A percentile compares a stretch with the other conserved stretches of the same genome.
phyloP scores from a whole-genome alignment of 805 yeast genomes.

The Candida dajiaensis region DNA sequence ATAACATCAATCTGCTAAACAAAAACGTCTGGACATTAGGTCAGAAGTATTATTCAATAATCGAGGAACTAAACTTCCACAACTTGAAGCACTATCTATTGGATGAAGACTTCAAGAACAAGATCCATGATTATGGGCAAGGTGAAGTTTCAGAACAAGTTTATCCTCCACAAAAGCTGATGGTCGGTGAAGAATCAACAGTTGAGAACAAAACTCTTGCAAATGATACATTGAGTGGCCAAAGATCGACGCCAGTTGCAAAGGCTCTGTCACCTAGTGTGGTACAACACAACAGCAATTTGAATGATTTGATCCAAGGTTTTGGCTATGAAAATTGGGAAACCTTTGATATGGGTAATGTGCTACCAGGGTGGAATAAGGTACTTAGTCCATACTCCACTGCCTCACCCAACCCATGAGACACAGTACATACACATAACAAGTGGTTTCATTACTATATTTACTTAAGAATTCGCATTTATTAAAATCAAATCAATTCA shows the following conservation, averaged over 20 bases:
- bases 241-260: neutral
- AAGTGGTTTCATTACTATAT: neutral
- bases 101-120: constrained; percentile 8
- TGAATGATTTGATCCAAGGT: constrained; percentile 5
- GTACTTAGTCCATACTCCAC: neutral
- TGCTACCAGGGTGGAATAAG: constrained; percentile 7
- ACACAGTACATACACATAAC: neutral
- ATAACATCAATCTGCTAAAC: constrained; percentile 4
- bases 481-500: neutral
- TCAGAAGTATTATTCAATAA: constrained; percentile 6
- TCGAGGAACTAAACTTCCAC: constrained; percentile 4
- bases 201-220: neutral
- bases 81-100: constrained; percentile 7
- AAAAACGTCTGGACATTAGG: constrained; percentile 9
- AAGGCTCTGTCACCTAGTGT: neutral
- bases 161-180: neutral
- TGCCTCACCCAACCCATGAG: neutral
- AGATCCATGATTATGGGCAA: constrained; percentile 12
- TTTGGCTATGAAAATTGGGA: constrained; percentile 9
- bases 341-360: constrained; percentile 7
- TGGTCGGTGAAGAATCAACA: neutral
- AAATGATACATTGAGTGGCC: neutral
- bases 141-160: constrained; percentile 7
- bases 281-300: neutral
- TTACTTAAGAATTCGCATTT: neutral